These are phyloP conservation scores for Aspergillus sclerotioniger DNA, from an alignment of 495 filamentous ascomycete species.

Conservation along the genomic window DNA sequence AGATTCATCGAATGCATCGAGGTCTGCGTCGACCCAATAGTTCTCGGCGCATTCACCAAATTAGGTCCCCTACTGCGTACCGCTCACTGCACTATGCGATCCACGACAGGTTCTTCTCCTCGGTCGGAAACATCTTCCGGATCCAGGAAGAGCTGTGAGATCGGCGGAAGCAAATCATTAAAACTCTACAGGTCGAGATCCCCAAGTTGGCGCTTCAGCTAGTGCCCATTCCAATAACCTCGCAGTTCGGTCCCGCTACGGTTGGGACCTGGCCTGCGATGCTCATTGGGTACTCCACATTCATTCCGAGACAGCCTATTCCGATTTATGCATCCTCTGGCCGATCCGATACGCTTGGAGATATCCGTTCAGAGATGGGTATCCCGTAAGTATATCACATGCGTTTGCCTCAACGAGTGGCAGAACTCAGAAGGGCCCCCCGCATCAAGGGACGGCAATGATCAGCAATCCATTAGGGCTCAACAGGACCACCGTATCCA, in stretches of 20 bases:
- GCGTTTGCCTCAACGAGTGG: neutral
- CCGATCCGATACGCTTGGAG: neutral
- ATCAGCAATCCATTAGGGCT: neutral
- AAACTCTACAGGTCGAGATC: neutral
- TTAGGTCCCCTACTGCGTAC: neutral
- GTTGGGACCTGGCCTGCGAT: neutral
- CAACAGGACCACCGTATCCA: neutral
- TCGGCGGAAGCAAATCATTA: neutral
- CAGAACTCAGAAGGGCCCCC: neutral
- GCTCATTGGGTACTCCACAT: neutral
- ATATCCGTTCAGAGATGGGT: neutral
- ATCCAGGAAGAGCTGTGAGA: neutral
- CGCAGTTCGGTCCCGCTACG: neutral
- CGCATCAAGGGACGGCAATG: neutral
- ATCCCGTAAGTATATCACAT: neutral
- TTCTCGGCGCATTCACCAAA: neutral
- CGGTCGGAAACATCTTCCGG: constrained; percentile 11
- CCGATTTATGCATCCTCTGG: neutral
- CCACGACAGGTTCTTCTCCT: neutral
- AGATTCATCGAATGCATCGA: neutral
- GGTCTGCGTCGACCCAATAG: neutral
- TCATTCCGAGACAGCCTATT: neutral
- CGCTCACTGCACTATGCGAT: too few relatives aligned
- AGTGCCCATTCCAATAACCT: neutral
- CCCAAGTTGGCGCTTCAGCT: neutral